phyloP scores from a whole-genome alignment of 441 rosid species.

The Raphanus hybrid region DNA sequence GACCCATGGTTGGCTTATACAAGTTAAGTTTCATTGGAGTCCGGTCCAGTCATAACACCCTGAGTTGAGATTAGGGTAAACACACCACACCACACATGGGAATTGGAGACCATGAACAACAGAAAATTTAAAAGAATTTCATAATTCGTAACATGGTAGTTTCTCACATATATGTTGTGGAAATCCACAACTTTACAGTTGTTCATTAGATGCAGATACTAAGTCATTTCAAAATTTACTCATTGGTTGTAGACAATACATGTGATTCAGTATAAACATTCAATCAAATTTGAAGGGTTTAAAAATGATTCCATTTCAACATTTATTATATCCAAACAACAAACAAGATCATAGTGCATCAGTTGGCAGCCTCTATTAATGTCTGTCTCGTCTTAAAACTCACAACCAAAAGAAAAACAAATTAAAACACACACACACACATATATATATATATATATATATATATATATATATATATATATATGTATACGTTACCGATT shows the following conservation, averaged over 20 bases:
- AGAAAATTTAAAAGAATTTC: neutral
- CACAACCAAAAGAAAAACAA: neutral
- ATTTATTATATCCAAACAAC: constrained; percentile 45
- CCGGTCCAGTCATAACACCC: constrained; percentile 12
- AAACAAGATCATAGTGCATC: constrained; percentile 29
- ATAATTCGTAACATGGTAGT: neutral
- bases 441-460: neutral
- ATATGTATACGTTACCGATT: neutral
- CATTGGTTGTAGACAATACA: neutral
- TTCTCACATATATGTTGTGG: neutral
- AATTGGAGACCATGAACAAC: neutral
- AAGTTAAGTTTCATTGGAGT: neutral
- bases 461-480: neutral
- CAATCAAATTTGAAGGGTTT: constrained; percentile 8
- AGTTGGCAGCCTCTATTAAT: constrained; percentile 38
- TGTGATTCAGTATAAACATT: neutral
- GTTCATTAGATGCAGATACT: constrained; percentile 12
- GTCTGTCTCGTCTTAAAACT: constrained; percentile 19
- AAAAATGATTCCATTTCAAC: constrained; percentile 10
- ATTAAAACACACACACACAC: neutral
- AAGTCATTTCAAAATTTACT: constrained; percentile 15
- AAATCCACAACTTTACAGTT: neutral
- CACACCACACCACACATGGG: constrained; percentile 11
- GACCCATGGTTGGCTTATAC: constrained; percentile 8
- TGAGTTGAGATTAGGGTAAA: neutral